Base-by-base conservation (phyloP, 306 rosid species). In the Vigna mungo region DNA sequence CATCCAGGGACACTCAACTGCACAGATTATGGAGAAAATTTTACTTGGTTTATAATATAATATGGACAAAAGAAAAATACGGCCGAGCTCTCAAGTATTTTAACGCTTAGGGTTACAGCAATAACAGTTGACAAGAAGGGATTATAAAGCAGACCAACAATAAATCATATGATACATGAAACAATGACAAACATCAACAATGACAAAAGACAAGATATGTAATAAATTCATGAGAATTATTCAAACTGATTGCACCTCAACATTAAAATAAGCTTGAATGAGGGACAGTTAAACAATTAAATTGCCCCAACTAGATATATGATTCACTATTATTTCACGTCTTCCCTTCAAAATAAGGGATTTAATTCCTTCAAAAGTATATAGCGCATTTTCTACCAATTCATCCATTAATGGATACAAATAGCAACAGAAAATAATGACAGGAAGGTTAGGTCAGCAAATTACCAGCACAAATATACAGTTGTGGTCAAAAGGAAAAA, bases 1-100 rank as follows among this genome's bases (percentile, higher is more conserved):
- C 97, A 95, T 53, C 97, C 98, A 37, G 96, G 98, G 70, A 95
- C 92, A 74, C 90, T 86, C 80, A 95, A 84, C 98, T 95, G 87
- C 85, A 81, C 9, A 66, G 64, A 30, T 85, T 53, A 6, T 5
- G 41, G 21, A 3, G 81, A 71, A 61, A 63, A 66, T 43, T 41
- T 41, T 41, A 65, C 63, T 65, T 60, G 62, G 78, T 71, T 55
- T 64, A 52, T 71, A 25, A 49, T 54, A 47, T 51, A 62, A 74
- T 61, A 51, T 44, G 18, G 20, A 69, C 34, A 14, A 23, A 71
- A 30, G 34, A 30, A 43, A 6, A 49, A 43, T 16, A 81, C 12
- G 4, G 12, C 70, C 18, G 43, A 55, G 60, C 32, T 53, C 25
- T 9, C 5, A 58, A 53, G 17, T 25, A 51, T 32, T 56, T 25